Evolutionary conservation across 371 early-diverging fungal genomes (phyloP).

Genomic region (Mucor plumbeus): DNA sequence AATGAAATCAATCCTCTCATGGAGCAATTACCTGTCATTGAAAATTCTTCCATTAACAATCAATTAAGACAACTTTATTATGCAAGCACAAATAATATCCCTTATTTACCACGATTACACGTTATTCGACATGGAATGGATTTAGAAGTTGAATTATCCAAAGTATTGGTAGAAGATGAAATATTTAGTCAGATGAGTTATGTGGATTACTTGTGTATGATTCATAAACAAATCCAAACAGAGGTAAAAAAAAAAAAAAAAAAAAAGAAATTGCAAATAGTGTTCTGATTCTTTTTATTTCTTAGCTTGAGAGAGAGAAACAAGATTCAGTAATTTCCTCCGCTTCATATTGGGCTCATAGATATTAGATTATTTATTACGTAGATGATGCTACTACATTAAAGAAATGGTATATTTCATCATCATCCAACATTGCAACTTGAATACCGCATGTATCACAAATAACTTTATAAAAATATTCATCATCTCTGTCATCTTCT

Average conservation of each 20-base stretch:
- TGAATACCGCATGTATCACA: slow-evolving; percentile 69
- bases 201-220: slow-evolving; percentile 88
- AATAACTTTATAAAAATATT: slow-evolving; percentile 57
- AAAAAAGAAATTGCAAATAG: no score
- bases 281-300: not conserved
- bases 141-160: slow-evolving; percentile 69
- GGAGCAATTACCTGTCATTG: slow-evolving; percentile 12
- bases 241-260: slow-evolving; percentile 59
- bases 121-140: slow-evolving; percentile 70
- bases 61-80: slow-evolving; percentile 15
- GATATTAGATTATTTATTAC: slow-evolving; percentile 23
- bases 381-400: slow-evolving; percentile 57
- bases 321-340: slow-evolving; percentile 28
- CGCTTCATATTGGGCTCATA: slow-evolving; percentile 38
- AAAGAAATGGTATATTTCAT: slow-evolving; percentile 77
- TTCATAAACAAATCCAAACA: slow-evolving; percentile 86
- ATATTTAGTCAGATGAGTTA: slow-evolving; percentile 85
- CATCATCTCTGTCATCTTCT: slow-evolving; percentile 33
- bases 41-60: slow-evolving; percentile 8
- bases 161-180: slow-evolving; percentile 80
- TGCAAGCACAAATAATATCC: not conserved
- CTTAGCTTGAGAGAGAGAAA: slow-evolving; percentile 45
- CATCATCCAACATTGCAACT: slow-evolving; percentile 69
- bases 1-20: slow-evolving; percentile 25
- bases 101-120: slow-evolving; percentile 45